Conservation (phyloP, 2,329 filamentous ascomycete species). For the Pseudophaeomoniella oleicola region DNA sequence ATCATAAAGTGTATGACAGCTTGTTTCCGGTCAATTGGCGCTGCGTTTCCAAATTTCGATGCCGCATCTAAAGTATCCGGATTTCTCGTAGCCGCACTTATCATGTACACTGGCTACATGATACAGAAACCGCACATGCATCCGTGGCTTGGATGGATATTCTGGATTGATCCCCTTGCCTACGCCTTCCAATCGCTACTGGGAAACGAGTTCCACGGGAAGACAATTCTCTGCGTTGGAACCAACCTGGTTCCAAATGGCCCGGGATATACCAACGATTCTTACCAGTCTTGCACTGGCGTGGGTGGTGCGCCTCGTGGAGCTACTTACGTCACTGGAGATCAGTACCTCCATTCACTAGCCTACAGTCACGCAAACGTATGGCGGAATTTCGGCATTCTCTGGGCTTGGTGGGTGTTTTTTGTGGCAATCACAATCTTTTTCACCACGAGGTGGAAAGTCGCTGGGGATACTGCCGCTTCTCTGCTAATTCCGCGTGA, state of each 20-base stretch:
- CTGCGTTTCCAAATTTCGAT: conserved; percentile 42
- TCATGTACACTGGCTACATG: conserved; percentile 28
- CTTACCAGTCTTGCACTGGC: conserved; percentile 35
- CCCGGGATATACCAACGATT: conserved; percentile 15
- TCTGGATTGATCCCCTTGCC: conserved; percentile 23
- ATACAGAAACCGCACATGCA: conserved; percentile 34
- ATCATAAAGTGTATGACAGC: conserved; percentile 37
- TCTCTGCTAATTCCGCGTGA: conserved; percentile 50
- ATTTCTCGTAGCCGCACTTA: conserved; percentile 19
- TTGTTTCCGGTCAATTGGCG: conserved; percentile 41
- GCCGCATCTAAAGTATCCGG: conserved; percentile 40
- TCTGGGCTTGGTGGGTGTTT: conserved; percentile 49
- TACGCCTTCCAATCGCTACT: conserved; percentile 24
- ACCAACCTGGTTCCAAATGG: conserved; percentile 21
- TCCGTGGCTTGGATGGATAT: conserved; percentile 36
- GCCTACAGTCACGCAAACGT: conserved; percentile 38
- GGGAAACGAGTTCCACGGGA: conserved; percentile 21
- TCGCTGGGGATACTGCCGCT: conserved; percentile 35
- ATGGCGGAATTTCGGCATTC: conserved; percentile 47
- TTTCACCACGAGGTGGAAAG: conserved; percentile 42
- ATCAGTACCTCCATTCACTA: conserved; percentile 42
- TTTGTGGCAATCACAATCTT: conserved; percentile 45
- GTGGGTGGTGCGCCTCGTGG: conserved; percentile 40
- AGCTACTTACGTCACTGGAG: conserved; percentile 35
- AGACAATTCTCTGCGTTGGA: conserved; percentile 20